Conservation (phyloP, 2,329 filamentous ascomycete genomes). For the Trichothecium sympodiale region DNA sequence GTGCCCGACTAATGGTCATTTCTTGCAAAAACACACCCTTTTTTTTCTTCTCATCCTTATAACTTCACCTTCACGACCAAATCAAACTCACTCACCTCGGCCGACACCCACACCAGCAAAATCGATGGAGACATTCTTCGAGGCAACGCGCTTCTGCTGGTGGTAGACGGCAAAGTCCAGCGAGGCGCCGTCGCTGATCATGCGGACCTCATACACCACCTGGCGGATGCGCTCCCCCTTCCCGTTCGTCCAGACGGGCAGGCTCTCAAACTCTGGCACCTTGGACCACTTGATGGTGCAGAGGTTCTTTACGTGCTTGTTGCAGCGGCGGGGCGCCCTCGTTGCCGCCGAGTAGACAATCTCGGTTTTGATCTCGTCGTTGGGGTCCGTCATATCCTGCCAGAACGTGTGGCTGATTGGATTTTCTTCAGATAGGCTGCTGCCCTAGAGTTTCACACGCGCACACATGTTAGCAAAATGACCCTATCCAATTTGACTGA, state of each 20-base stretch:
- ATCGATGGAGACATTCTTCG: slow-evolving; percentile 9
- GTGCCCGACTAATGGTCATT: too few species aligned
- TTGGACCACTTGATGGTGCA: slow-evolving; percentile 7
- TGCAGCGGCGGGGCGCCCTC: neutral
- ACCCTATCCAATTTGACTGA: too few species aligned
- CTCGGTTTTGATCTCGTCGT: neutral
- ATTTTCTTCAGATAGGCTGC: too few species aligned
- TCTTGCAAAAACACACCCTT: too few species aligned
- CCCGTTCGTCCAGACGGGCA: slow-evolving; percentile 7
- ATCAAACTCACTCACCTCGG: too few species aligned
- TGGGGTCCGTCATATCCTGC: neutral
- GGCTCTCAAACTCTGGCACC: slow-evolving; percentile 3
- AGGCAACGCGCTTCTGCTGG: slow-evolving; percentile 7
- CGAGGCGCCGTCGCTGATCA: slow-evolving; percentile 10
- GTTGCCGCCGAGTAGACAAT: slow-evolving; percentile 1
- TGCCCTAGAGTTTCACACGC: too few species aligned
- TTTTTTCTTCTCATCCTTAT: too few species aligned
- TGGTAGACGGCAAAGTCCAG: slow-evolving; percentile 12
- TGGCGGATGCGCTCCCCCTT: slow-evolving; percentile 2
- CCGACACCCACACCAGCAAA: slow-evolving; percentile 7
- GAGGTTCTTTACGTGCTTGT: slow-evolving; percentile 1
- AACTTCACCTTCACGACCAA: too few species aligned
- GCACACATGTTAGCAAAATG: too few species aligned
- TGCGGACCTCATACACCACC: slow-evolving; percentile 7
- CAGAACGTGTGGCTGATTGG: neutral